phyloP scores from a whole-genome alignment of 345 rosid species.

The Dipteronia sinensis region DNA sequence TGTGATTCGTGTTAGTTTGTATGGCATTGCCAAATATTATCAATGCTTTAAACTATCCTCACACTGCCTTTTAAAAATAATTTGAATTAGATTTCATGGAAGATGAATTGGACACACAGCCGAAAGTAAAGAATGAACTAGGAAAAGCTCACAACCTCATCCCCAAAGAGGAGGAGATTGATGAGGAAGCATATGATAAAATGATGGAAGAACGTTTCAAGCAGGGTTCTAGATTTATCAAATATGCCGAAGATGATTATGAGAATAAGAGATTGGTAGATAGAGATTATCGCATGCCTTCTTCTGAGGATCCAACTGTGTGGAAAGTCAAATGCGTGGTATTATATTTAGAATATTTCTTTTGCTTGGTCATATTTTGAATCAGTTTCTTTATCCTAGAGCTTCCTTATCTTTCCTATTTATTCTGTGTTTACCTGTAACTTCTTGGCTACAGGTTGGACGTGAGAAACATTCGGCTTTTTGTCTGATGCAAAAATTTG shows the following conservation, averaged over 20 bases:
- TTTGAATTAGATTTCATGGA: slow-evolving; percentile 47
- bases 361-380: not conserved
- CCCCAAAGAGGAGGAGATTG: slow-evolving; percentile 79
- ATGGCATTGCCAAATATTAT: slow-evolving; percentile 20
- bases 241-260: slow-evolving; percentile 60
- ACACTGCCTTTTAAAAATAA: slow-evolving; percentile 5
- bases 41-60: not conserved
- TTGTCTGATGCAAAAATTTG: slow-evolving; percentile 94
- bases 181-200: slow-evolving; percentile 79
- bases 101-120: slow-evolving; percentile 47
- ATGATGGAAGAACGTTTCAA: slow-evolving; percentile 85
- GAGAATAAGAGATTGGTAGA: slow-evolving; percentile 56
- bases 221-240: slow-evolving; percentile 48
- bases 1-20: slow-evolving; percentile 9
- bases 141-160: slow-evolving; percentile 39
- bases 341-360: slow-evolving; percentile 20
- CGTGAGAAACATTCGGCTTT: slow-evolving; percentile 78
- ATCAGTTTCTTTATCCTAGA: not conserved
- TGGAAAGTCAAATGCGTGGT: slow-evolving; percentile 98
- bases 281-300: slow-evolving; percentile 49
- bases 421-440: slow-evolving; percentile 12
- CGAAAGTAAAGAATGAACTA: slow-evolving; percentile 42
- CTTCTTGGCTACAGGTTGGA: slow-evolving; percentile 59
- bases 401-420: not conserved
- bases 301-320: slow-evolving; percentile 58